Conservation (phyloP, 495 filamentous ascomycete species). For the Lepraria neglecta region DNA sequence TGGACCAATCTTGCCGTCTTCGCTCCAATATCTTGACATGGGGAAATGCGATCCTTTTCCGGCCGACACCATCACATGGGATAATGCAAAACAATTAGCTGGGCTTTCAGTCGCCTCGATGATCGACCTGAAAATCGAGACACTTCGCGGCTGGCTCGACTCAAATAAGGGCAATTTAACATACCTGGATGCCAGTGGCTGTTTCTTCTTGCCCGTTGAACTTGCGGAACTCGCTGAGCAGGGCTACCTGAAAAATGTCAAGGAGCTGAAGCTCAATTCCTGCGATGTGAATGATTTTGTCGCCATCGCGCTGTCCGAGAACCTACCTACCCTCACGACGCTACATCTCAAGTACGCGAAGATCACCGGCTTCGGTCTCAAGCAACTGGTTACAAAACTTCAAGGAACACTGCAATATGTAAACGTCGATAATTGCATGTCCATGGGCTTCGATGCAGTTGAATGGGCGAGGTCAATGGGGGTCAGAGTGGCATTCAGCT, state of each 20-base stretch:
- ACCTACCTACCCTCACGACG: constrained; percentile 12
- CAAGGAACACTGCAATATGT: constrained; percentile 25
- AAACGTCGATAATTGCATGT: constrained; percentile 26
- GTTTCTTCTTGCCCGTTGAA: too few species aligned
- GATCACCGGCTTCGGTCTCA: constrained; percentile 34
- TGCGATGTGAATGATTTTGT: constrained; percentile 17
- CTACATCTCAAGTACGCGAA: constrained; percentile 24
- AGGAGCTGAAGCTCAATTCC: constrained; percentile 19
- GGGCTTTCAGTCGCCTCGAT: neutral
- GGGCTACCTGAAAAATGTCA: constrained; percentile 14
- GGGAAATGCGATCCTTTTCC: neutral
- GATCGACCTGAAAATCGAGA: neutral
- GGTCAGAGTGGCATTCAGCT: constrained; percentile 23
- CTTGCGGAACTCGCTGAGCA: neutral
- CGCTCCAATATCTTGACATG: neutral
- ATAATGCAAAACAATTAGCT: neutral
- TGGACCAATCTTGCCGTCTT: constrained; percentile 6
- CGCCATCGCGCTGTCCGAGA: constrained; percentile 1
- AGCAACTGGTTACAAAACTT: constrained; percentile 21
- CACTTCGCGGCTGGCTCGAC: neutral
- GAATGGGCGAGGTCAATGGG: constrained; percentile 30
- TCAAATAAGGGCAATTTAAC: constrained; percentile 10
- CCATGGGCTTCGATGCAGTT: constrained; percentile 30
- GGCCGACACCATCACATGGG: too few species aligned
- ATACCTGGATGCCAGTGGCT: constrained; percentile 2